A percentile compares a stretch with the other conserved stretches of the same genome.
Conservation (phyloP, 2,329 filamentous ascomycete species). For the Neofusicoccum parvum region DNA sequence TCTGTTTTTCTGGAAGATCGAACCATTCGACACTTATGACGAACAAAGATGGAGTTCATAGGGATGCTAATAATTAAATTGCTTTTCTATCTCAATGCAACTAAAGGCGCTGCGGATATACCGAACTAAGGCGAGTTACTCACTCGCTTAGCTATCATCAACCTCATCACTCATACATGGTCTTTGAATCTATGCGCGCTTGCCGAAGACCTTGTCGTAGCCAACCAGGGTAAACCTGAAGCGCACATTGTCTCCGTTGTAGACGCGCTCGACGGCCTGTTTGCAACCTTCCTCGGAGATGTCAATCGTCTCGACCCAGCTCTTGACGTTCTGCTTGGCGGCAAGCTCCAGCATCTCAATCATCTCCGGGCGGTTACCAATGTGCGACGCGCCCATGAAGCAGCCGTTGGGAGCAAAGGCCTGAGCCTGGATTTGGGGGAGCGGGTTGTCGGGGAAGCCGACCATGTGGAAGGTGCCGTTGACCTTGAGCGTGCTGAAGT, state of each 20-base stretch:
- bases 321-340: conserved; percentile 54
- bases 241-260: conserved; percentile 68
- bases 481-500: conserved; percentile 78
- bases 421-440: conserved; percentile 71
- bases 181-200: conserved; percentile 28
- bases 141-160: not conserved
- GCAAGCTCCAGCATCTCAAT: conserved; percentile 54
- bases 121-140: not conserved
- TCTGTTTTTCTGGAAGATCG: not conserved
- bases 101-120: not conserved
- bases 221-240: conserved; percentile 73
- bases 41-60: too few species aligned
- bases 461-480: conserved; percentile 80
- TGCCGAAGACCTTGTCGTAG: conserved; percentile 68
- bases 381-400: conserved; percentile 55
- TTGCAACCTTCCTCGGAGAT: conserved; percentile 71
- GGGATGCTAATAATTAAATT: not conserved
- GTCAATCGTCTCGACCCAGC: conserved; percentile 66
- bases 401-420: conserved; percentile 73
- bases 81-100: conserved; percentile 14
- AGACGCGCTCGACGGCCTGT: conserved; percentile 68
- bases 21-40: not conserved
- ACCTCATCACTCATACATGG: conserved; percentile 4
- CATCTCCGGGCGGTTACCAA: conserved; percentile 54
- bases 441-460: conserved; percentile 75